These are phyloP conservation scores for Triticum monococcum DNA, from an alignment of 176 grass and related monocot species.

Conservation along the genomic window DNA sequence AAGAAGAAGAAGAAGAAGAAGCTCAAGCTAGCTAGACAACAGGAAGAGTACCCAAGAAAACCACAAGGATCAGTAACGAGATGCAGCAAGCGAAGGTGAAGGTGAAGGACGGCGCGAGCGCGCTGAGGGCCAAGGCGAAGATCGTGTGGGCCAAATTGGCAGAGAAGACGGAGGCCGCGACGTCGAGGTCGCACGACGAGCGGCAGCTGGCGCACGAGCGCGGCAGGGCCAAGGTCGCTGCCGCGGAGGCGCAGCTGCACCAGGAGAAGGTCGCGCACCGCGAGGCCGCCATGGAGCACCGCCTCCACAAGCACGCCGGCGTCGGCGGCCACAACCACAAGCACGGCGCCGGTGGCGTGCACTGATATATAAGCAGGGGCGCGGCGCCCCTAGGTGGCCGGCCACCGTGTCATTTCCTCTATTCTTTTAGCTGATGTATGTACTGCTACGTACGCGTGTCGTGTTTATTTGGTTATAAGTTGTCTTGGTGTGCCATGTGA, in stretches of 20 bases:
- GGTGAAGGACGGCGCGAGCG: conserved; percentile 46
- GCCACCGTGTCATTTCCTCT: not conserved
- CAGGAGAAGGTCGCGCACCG: not conserved
- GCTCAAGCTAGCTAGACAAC: not conserved
- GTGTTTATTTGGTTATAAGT: too few species aligned
- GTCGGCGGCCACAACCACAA: not conserved
- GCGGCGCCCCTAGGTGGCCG: too few species aligned
- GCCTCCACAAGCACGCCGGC: not conserved
- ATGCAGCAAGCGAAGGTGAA: conserved; percentile 30
- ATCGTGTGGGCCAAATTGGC: conserved; percentile 36
- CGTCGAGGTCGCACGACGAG: conserved; percentile 17
- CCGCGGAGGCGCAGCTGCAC: conserved; percentile 49
- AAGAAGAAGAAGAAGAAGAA: not conserved
- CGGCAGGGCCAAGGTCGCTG: conserved; percentile 45
- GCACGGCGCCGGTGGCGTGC: not conserved
- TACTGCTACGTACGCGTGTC: not conserved
- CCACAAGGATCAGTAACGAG: not conserved
- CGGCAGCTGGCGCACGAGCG: conserved; percentile 44
- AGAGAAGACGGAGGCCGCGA: conserved; percentile 30
- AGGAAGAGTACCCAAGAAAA: too few species aligned
- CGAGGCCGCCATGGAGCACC: not conserved
- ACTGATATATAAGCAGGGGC: not conserved
- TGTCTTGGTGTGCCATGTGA: not conserved
- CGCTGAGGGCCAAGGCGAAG: conserved; percentile 43
- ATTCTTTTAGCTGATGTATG: not conserved